phyloP scores from a whole-genome alignment of 129 eudicot genomes.

The Helianthus annuus region HanXRQr2.0-SUNRISE NC_035434.2:112806449-112806948 shows the following conservation, averaged over 20 bases:
- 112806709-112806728: background rate
- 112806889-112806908: conserved; percentile 6
- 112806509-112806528: too few species aligned
- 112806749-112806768: background rate
- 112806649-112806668: too few species aligned
- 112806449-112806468: too few species aligned
- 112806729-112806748: background rate
- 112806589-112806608: too few species aligned
- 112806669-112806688: background rate
- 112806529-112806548: too few species aligned
- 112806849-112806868: conserved; percentile 14
- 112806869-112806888: conserved; percentile 4
- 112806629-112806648: background rate
- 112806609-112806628: background rate
- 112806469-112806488: too few species aligned
- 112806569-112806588: too few species aligned
- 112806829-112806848: conserved; percentile 4
- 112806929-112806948: background rate
- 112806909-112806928: background rate
- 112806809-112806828: conserved; percentile 14
- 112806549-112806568: too few species aligned
- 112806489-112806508: too few species aligned
- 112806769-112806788: background rate
- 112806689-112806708: background rate
- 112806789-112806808: background rate